Conservation (phyloP, 2,329 filamentous ascomycete species). For the Colletotrichum viniferum region DNA sequence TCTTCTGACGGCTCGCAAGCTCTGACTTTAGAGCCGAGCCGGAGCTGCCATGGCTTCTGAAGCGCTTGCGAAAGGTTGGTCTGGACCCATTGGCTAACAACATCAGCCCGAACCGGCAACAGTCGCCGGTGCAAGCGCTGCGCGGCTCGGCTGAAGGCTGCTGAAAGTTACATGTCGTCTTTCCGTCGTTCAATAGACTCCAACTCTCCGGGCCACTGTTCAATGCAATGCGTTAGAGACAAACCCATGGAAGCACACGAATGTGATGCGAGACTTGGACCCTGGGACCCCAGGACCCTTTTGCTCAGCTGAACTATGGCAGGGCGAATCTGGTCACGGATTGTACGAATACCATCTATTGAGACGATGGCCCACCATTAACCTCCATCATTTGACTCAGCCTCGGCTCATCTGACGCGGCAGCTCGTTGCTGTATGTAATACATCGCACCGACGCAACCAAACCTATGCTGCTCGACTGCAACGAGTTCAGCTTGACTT, state of each 20-base stretch:
- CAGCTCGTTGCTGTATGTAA: not conserved
- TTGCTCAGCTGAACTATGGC: not conserved
- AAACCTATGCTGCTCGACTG: not conserved
- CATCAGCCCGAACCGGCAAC: not conserved
- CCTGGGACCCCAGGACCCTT: not conserved
- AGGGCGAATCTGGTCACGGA: not conserved
- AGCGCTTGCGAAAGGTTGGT: not conserved
- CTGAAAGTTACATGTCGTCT: not conserved
- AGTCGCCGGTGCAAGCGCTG: not conserved
- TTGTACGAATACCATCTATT: not conserved
- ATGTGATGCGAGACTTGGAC: not conserved
- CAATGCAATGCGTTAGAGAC: not conserved
- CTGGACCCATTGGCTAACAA: not conserved
- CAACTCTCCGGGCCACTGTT: not conserved
- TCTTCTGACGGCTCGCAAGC: not conserved
- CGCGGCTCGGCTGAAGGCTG: not conserved
- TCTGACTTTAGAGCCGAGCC: not conserved
- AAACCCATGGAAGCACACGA: not conserved
- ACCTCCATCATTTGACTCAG: not conserved
- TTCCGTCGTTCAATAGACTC: not conserved
- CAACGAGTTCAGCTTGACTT: not conserved
- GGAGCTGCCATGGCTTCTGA: not conserved
- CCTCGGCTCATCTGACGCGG: not conserved
- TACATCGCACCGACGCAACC: not conserved
- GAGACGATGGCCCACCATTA: too few species aligned